phyloP scores from a whole-genome alignment of 208 protist genomes.

The Acanthamoeba divionensis region DNA sequence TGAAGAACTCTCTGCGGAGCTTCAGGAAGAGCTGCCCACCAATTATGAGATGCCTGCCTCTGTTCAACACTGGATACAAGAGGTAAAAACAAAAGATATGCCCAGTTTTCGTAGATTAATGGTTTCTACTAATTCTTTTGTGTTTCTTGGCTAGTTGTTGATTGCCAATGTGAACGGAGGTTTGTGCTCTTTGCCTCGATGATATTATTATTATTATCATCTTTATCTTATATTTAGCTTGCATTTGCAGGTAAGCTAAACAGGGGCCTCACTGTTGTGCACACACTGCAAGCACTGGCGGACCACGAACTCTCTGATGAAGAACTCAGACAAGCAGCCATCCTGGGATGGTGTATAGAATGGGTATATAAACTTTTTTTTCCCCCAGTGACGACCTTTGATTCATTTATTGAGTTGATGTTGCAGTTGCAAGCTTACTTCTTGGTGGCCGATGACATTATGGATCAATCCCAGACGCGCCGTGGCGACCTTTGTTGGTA shows the following conservation, averaged over 20 bases:
- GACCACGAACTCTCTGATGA: conserved; percentile 65
- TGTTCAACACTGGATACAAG: neutral
- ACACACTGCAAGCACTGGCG: conserved; percentile 57
- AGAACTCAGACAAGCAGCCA: conserved; percentile 76
- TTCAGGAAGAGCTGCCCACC: neutral
- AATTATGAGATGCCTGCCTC: neutral
- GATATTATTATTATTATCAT: neutral
- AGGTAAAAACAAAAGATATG: neutral
- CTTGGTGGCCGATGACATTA: conserved; percentile 96
- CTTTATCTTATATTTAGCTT: neutral
- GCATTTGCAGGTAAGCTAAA: conserved; percentile 79
- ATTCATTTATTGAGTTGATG: conserved; percentile 72
- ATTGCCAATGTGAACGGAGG: neutral
- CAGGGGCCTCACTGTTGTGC: conserved; percentile 73
- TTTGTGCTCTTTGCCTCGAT: conserved; percentile 16
- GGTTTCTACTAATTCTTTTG: neutral
- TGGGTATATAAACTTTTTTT: conserved; percentile 46
- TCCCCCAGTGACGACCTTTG: neutral
- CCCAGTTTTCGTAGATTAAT: neutral
- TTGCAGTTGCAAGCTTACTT: conserved; percentile 94
- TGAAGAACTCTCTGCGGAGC: neutral
- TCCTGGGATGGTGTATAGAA: conserved; percentile 87
- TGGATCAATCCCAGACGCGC: conserved; percentile 93
- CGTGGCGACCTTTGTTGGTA: conserved; percentile 95
- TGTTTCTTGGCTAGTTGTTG: neutral